Percentiles rank a stretch among this genome's conserved stretches.
These are phyloP conservation scores for Salvia rosmarinus DNA, from an alignment of 257 asterid species.

Conservation along the genomic window DNA sequence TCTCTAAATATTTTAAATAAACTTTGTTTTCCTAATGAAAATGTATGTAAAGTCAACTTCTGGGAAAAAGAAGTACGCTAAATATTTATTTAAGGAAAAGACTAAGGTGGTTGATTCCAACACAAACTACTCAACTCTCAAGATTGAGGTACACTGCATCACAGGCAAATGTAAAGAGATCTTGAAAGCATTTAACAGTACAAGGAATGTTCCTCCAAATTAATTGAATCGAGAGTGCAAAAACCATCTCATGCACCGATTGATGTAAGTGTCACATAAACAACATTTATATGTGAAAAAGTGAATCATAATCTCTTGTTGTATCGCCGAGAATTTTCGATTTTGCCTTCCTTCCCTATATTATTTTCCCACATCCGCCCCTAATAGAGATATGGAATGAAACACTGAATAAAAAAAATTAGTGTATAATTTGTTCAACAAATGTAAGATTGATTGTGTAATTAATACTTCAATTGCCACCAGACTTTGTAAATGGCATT, in stretches of 20 bases:
- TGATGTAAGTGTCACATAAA: too few species aligned
- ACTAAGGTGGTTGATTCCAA: slow-evolving; percentile 1
- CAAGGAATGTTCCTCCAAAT: slow-evolving; percentile 39
- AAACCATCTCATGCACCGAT: neutral
- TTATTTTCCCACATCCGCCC: too few species aligned
- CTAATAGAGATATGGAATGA: neutral
- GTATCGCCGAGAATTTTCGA: too few species aligned
- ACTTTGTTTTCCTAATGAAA: neutral
- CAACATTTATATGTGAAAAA: too few species aligned
- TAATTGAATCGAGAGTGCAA: neutral
- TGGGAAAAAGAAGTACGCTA: neutral
- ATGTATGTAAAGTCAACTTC: neutral
- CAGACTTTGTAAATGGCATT: neutral
- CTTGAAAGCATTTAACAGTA: neutral
- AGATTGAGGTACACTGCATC: slow-evolving; percentile 21
- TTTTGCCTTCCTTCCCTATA: too few species aligned
- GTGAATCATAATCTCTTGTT: too few species aligned
- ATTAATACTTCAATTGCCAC: neutral
- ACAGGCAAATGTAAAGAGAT: slow-evolving; percentile 13
- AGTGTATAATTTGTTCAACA: neutral
- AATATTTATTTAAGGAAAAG: neutral
- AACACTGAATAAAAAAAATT: neutral
- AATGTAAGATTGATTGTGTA: neutral
- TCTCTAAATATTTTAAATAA: neutral
- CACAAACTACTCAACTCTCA: slow-evolving; percentile 18